Evolutionary conservation across 2,329 filamentous ascomycete genomes (phyloP), one percentile per base, ranked within the genome.

Genomic region (Cercospora canescens): DNA sequence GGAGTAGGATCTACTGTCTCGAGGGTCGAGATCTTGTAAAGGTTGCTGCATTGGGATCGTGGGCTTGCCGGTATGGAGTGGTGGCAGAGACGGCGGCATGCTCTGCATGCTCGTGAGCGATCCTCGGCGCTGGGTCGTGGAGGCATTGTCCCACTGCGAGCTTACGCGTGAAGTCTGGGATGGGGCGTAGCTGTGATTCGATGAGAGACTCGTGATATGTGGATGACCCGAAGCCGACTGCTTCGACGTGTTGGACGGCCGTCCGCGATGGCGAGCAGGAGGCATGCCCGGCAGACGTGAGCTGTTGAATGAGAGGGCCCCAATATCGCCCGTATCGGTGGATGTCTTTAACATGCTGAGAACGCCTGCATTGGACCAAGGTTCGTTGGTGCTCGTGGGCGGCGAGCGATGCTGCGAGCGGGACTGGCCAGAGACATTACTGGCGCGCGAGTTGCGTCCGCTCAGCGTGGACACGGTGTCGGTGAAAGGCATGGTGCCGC

Each of bases 271-370:
- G 54, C 78, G 75, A 64, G 76, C 67, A 50, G 73, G 60, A 37
- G 78, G 77, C 60, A 78, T 72, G 57, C 74, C 75, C 28, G 79
- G 77, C 61, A 82, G 71, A 32, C 78, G 75, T 54, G 76, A 74
- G 39, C 74, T 73, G 68, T 78, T 75, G 72, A 78, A 78, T 6
- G 76, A 76, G 18, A 82, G 73, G 30, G 77, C 73, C 11, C 77
- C 80, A 56, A 84, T 75, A 67, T 83, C 79, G 59, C 82, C 81
- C 57, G 82, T 79, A 70, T 84, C 82, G 1, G 81, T 84, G 8
- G 79, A 80, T 11, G 81, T 84, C 65, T 81, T 80, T 63, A 84
- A 80, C 82, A 84, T 84, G 68, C 80, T 82, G 74, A 81, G 76
- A 66, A 84, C 78, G 45, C 79, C 81, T 28, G 79, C 79, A 63